Evolutionary conservation across 2,329 filamentous ascomycete species (phyloP).

Genomic region (Phaeoacremonium minimum): DNA sequence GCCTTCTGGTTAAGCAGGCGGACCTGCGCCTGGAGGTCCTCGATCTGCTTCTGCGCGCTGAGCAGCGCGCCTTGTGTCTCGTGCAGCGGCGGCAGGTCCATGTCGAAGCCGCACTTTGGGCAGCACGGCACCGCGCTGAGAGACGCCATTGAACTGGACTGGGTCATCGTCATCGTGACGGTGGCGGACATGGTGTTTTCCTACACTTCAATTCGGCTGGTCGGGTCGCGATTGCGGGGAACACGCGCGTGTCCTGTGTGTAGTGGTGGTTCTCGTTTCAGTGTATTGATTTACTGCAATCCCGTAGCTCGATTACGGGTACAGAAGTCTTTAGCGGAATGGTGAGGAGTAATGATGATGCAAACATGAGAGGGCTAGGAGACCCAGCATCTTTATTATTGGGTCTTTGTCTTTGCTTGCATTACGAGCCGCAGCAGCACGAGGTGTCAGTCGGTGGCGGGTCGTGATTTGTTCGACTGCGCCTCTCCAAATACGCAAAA

Average conservation of each 20-base stretch:
- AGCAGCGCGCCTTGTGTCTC: slow-evolving; percentile 38
- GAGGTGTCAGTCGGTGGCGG: no score
- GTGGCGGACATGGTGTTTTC: not conserved
- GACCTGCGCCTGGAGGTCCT: slow-evolving; percentile 68
- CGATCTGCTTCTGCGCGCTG: slow-evolving; percentile 55
- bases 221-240: not conserved
- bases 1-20: slow-evolving; percentile 67
- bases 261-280: not conserved
- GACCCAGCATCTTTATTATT: not conserved
- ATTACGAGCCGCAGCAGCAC: no score
- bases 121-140: slow-evolving; percentile 33
- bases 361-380: not conserved
- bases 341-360: no score
- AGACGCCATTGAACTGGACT: slow-evolving; percentile 9
- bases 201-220: no score
- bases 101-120: slow-evolving; percentile 43
- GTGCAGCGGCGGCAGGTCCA: slow-evolving; percentile 23
- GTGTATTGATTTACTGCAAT: no score
- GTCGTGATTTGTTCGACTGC: not conserved
- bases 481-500: no score
- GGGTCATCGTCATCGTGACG: slow-evolving; percentile 24
- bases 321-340: no score
- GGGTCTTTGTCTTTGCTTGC: not conserved
- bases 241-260: not conserved
- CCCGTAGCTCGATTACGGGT: no score